These are phyloP conservation scores for maize (Zea mays) DNA, from an alignment of 176 grass and related monocot species.

Conservation along the genomic window DNA sequence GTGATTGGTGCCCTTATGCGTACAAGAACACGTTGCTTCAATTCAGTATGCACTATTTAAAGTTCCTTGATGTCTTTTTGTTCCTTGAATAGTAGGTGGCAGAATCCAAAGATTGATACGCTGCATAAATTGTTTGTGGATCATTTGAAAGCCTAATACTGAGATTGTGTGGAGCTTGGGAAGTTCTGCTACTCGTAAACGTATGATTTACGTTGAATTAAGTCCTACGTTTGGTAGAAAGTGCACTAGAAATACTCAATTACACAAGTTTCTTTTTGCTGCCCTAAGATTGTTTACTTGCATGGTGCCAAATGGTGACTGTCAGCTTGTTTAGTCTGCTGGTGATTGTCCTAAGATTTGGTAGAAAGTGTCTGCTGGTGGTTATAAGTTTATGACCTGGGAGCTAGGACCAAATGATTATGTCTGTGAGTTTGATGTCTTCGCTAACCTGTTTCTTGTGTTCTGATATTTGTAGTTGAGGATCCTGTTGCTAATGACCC, in stretches of 20 bases:
- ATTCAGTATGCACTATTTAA: not conserved
- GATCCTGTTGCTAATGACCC: conserved; percentile 65
- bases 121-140: not conserved
- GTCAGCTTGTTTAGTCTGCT: not conserved
- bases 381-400: conserved; percentile 2
- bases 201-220: conserved; percentile 1
- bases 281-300: conserved; percentile 1
- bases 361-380: not conserved
- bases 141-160: not conserved
- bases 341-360: not conserved
- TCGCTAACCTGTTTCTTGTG: not conserved
- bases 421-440: conserved; percentile 6
- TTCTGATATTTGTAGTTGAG: conserved; percentile 47
- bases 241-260: conserved; percentile 22
- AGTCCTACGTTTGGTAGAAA: conserved; percentile 6
- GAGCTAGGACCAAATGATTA: conserved; percentile 11
- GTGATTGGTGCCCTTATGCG: conserved; percentile 2
- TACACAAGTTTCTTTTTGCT: not conserved
- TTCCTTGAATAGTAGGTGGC: not conserved
- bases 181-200: not conserved
- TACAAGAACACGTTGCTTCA: not conserved
- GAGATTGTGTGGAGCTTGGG: not conserved
- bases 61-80: not conserved
- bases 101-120: not conserved
- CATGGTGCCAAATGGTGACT: conserved; percentile 8